Base-by-base conservation (phyloP, 306 rosid species). In the Vigna reflexopilosa region DNA sequence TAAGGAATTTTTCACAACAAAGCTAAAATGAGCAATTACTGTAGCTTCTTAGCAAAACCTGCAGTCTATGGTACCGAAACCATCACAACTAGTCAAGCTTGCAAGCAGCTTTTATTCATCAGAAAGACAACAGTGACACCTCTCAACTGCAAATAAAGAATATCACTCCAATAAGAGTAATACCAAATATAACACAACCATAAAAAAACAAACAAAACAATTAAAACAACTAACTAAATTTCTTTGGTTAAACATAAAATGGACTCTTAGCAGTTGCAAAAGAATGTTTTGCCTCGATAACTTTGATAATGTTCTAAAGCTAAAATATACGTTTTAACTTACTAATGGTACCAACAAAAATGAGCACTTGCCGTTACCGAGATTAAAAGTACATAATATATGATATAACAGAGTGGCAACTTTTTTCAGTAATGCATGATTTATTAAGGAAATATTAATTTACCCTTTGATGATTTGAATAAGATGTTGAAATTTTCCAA, bases 71-170 rank as follows among this genome's bases (percentile, higher is more conserved):
- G 89, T 82, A 82, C 67, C 83, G 32, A 80, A 83, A 82, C 83
- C 89, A 85, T 85, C 55, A 71, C 63, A 28, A 77, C 77, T 17
- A 80, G 80, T 52, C 55, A 54, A 57, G 77, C 68, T 64, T 70
- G 76, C 74, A 76, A 81, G 83, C 71, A 65, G 78, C 76, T 73
- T 69, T 86, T 78, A 86, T 87, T 87, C 88, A 78, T 84, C 74
- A 68, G 72, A 83, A 72, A 47, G 56, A 77, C 70, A 44, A 65
- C 70, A 52, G 49, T 45, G 62, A 64, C 13, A 79, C 78, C 28
- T 80, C 78, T 48, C 62, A 15, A 9, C 84, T 82, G 83, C 88
- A 75, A 71, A 77, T 57, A 63, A 85, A 44, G 9, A 80, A 80
- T 30, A 65, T 51, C 64, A 40, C 56, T 44, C 61, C 67, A 52